Base-by-base conservation (phyloP, 148 eudicot species). In the Fagopyrum tataricum region DNA sequence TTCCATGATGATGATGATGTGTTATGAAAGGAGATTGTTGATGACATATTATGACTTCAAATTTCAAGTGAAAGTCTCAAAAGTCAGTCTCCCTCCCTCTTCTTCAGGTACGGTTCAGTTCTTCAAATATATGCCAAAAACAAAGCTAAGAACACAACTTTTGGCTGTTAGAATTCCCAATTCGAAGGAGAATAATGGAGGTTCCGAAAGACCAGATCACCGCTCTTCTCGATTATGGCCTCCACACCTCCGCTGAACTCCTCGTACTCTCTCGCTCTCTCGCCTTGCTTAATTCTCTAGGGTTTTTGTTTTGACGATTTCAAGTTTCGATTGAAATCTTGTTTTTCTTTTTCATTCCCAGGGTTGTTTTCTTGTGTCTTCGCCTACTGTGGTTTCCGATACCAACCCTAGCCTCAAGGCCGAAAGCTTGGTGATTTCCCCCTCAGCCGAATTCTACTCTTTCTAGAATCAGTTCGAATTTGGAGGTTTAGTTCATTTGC, bases 301-400 rank as follows among this genome's bases (percentile, higher is more conserved):
- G 46, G 24, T 64, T 20, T n/a, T 6, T 52, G 40, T 20, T n/a
- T 6, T 52, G 40, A 7, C 7, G 21, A 48, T 24, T 67, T 46
- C 40, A 64, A 18, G 44, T 55, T 18, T 52, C 44, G 9, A 71
- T 26, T 71, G 0, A 23, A 17, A 4, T 52, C 53, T 62, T 15
- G 58, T 10, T 49, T 37, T 14, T 3, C 59, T 71, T 23, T 70
- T 61, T 44, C 8, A 42, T 72, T 68, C 37, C 72, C 81, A 95
- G 98, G 93, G 96, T 9, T 81, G 81, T 71, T 95, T 95, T 72
- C 90, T 90, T 75, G 93, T 90, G 20, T 84, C 97, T 31, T 90
- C 98, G 10, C 78, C 93, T 3, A 76, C 93, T 4, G 75, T 73
- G 0, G 82, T 76, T 82, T 67, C 87, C 14, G 97, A 95, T 37